A percentile compares a stretch with the other conserved stretches of the same genome.
These are phyloP conservation scores for Davidsoniella virescens DNA, from an alignment of 2,329 filamentous ascomycete genomes.

Conservation along the genomic window DNA sequence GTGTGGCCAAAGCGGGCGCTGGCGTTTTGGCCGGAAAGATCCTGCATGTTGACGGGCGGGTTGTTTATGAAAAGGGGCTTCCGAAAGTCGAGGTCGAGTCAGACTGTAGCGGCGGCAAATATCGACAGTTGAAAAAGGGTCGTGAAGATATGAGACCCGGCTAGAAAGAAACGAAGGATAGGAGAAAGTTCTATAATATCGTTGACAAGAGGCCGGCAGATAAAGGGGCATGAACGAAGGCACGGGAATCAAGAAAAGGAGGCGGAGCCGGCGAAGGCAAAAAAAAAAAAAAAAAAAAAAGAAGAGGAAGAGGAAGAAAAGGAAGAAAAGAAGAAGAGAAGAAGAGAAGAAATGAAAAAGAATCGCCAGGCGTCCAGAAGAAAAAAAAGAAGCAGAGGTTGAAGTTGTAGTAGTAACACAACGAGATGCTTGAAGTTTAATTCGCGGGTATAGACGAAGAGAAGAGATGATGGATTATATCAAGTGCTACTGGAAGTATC, in stretches of 20 bases:
- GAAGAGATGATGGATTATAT: neutral
- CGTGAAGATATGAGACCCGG: too few relatives aligned
- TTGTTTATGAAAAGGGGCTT: neutral
- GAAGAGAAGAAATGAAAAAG: conserved; percentile 3
- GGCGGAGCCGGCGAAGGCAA: neutral
- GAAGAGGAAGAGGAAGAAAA: conserved; percentile 10
- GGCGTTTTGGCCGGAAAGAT: conserved; percentile 49
- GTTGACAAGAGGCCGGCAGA: neutral
- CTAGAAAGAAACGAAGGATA: neutral
- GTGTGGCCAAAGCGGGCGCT: conserved; percentile 53
- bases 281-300: conserved; percentile 7
- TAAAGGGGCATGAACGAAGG: conserved; percentile 2
- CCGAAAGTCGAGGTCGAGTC: too few relatives aligned
- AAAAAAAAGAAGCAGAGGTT: conserved; percentile 13
- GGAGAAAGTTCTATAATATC: neutral
- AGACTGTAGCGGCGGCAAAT: too few relatives aligned
- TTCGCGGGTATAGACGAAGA: conserved; percentile 14
- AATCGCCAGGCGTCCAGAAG: neutral
- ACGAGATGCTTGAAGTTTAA: conserved; percentile 14
- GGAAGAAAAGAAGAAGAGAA: conserved; percentile 11
- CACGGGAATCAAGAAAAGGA: conserved; percentile 3
- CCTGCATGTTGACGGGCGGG: conserved; percentile 69
- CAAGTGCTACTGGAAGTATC: neutral
- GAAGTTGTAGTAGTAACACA: conserved; percentile 10
- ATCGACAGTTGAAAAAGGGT: too few relatives aligned